Base-by-base conservation (phyloP, 192 early-diverging fungal species). In the Pilaira anomala region DNA sequence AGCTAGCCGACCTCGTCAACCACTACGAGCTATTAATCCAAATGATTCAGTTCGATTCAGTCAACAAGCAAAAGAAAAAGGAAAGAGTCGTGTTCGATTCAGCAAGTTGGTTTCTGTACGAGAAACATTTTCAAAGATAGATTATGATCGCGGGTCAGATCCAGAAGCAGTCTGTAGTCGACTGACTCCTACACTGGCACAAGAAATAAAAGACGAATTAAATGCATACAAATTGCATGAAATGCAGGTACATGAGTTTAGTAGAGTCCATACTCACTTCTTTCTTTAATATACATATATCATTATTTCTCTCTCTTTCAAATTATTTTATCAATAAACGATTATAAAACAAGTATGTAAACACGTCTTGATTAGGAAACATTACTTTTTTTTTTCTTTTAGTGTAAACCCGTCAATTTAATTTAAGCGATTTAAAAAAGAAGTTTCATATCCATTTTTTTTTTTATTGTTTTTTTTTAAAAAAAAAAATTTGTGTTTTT, bases 211-310 rank as follows among this genome's bases (percentile, higher is more conserved):
- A 46, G 81, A 92, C 66, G 96, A 98, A 75, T 72, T 98, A 57
- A 98, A 98, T 76, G 81, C 87, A 39, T 98, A 87, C 79, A 98
- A 98, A 77, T 83, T 87, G 53, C 75, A 81, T 48, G 96, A 98
- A 73, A 96, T 98, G 95, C 68, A 76, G 6, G 88, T 97, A 9
- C 95, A 95, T 67, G 83, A 88, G 63, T 85, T 90, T 19, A 89
- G 88, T 55, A 81, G 77, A 25, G 51, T 72, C 7, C 78, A 89
- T 69, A 92, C 90, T 21, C 87, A 88, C 56, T 88, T 85, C 62
- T 88, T 91, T 58, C 68, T 69, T 22, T 91, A 68, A 77, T 54
- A 36, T 26, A 57, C 46, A 66, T 8, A 45, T 45, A 8, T 3
- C 12, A 45, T 45, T 7, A 3, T n/a, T 16, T 45, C 12, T 45